Conservation (phyloP, 179 eudicot species). For the Heliamphora pulchella region DNA sequence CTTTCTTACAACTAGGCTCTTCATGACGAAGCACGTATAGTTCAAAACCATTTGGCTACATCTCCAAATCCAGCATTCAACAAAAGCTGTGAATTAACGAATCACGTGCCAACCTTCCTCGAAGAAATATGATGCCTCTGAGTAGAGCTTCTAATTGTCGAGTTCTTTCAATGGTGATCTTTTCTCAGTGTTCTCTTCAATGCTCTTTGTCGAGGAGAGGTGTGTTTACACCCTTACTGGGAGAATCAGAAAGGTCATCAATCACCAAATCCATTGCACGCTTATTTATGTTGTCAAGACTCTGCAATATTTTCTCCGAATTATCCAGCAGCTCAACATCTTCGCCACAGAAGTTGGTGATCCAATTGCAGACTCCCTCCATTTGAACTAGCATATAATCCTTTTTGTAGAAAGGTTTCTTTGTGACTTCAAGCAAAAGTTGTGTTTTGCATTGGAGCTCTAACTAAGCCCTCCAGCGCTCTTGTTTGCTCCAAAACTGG, state of each 20-base stretch:
- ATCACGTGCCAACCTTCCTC: neutral
- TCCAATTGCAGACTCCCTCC: slow-evolving; percentile 28
- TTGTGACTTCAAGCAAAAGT: slow-evolving; percentile 22
- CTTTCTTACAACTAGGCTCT: too few relatives aligned
- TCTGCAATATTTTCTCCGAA: slow-evolving; percentile 27
- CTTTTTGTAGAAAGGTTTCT: slow-evolving; percentile 29
- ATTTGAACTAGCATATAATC: slow-evolving; percentile 35
- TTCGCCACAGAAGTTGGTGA: slow-evolving; percentile 28
- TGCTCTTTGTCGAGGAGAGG: slow-evolving; percentile 22
- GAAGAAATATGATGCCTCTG: neutral
- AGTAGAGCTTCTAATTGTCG: slow-evolving; percentile 24
- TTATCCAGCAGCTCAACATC: slow-evolving; percentile 38
- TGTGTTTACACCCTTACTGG: neutral
- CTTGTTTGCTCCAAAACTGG: slow-evolving; percentile 23
- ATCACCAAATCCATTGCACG: slow-evolving; percentile 6
- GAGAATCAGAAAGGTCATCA: slow-evolving; percentile 8
- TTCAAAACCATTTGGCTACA: too few relatives aligned
- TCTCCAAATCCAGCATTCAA: too few relatives aligned
- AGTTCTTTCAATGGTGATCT: slow-evolving; percentile 45
- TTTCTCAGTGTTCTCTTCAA: slow-evolving; percentile 22
- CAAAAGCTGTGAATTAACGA: too few relatives aligned
- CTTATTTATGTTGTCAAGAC: slow-evolving; percentile 17
- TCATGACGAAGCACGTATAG: too few relatives aligned
- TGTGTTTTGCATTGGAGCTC: slow-evolving; percentile 28
- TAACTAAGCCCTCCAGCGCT: slow-evolving; percentile 25